Evolutionary conservation across 2,329 filamentous ascomycete species (phyloP), one percentile per base, ranked within the genome.

Genomic region (Leptosphaerulina australis): DNA sequence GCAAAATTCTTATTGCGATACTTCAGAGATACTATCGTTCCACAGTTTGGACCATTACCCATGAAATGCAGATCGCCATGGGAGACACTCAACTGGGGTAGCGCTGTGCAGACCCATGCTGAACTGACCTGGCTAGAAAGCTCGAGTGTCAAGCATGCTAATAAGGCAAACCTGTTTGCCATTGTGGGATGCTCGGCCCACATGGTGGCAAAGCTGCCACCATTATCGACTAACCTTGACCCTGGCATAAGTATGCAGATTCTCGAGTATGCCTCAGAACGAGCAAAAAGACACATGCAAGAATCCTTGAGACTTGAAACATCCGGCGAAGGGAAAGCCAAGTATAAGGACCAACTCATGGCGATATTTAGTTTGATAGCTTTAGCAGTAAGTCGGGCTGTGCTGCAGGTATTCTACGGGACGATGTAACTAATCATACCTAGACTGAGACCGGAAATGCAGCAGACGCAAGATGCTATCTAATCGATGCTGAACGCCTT

Each of bases 401-500:
- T 10, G 15, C 2, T 10, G 15, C 2, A 15, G 9, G 1, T 12
- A 10, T 14, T 10, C 17, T 8, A 33, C 5, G 9, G 10, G 10
- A 22, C 9, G 26, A 18, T 3, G 7, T 3, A n/a, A 21, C 43
- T 51, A 12, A 53, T 6, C 12, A 8, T 31, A 17, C 4, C 14
- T 7, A 60, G 59, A 56, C 46, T 11, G 36, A 60, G 25, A 50
- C 35, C 11, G 58, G 59, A 2, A 46, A 58, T n/a, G 38, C 45
- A 63, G 41, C 64, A 69, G 49, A 73, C 67, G 41, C 62, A 66
- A 36, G 72, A 38, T 69, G 60, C 17, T 77, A 72, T 33, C 62
- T 76, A 5, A 59, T 78, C 2, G 77, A 78, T 40, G 75, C 76
- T 0, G 77, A 79, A 52, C 68, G 74, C 1, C 69, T 78, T 6